Base-by-base conservation (phyloP, 192 early-diverging fungal species). In the Fimicolochytrium jonesii region DNA sequence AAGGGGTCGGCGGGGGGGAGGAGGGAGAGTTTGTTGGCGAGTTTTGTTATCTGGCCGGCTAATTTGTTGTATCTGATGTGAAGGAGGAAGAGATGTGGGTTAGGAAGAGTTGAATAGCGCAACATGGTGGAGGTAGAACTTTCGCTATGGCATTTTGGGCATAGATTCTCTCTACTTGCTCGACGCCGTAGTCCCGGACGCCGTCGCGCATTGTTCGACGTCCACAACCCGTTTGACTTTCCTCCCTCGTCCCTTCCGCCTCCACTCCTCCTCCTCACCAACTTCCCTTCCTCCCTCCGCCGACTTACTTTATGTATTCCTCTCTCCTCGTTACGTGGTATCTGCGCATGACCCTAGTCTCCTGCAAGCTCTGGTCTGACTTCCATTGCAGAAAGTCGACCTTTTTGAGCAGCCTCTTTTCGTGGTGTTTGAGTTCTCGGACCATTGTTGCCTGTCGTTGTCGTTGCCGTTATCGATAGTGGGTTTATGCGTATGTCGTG, bases 361-460 rank as follows among this genome's bases (percentile, higher is more conserved):
- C 93, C 46, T 84, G 77, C 32, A 95, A 69, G 43, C 86, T 87
- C 64, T 87, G 78, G 34, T 95, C 90, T 28, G 85, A 82, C 76
- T 92, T 92, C 91, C 91, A 97, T 75, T 88, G 84, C 62, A 97
- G 67, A 67, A 97, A 95, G 73, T 97, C 90, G 47, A 97, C 93
- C 80, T 95, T 97, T 71, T 90, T 89, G 37, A 97, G 82, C 9
- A 97, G 83, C 80, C 95, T 97, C 71, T 92, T 80, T 77, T 97
- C 94, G 81, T 97, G 93, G 82, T 86, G 86, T 63, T 95, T 90
- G 61, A 97, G 75, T 70, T 66, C 43, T 64, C 69, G 49, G 42
- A 71, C 69, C 64, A 71, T 64, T 41, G 58, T 41, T 66, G 18
- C n/a, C n/a, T n/a, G n/a, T n/a, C n/a, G n/a, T n/a, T n/a, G n/a